A percentile compares a stretch with the other conserved stretches of the same genome.
These are phyloP conservation scores for Microstegium vimineum DNA, from an alignment of 176 grass and related monocot species.

Conservation along the genomic window DNA sequence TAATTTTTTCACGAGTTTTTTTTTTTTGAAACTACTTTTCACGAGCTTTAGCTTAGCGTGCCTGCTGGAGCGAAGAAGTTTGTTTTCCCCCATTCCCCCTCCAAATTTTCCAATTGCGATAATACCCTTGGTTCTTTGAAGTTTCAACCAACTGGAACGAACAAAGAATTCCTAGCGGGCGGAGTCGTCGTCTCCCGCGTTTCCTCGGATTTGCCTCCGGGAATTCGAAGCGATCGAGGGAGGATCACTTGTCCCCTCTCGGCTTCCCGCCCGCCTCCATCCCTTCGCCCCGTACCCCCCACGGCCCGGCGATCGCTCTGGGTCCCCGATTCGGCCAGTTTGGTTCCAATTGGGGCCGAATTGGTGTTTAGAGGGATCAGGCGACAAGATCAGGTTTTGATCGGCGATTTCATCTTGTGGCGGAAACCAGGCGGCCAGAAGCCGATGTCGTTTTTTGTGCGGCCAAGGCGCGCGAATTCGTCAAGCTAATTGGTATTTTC, in stretches of 20 bases:
- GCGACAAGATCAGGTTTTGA: conserved; percentile 2
- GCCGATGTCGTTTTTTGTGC: background rate
- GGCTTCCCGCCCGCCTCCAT: background rate
- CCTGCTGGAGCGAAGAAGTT: background rate
- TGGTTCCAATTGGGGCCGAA: background rate
- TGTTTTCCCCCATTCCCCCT: too few species aligned
- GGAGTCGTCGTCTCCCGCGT: background rate
- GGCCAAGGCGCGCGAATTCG: conserved; percentile 6
- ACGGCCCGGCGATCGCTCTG: background rate
- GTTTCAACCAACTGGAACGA: background rate
- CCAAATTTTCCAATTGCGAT: background rate
- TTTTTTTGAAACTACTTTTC: too few species aligned
- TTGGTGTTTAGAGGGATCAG: background rate
- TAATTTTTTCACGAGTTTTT: too few species aligned
- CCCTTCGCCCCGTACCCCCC: background rate
- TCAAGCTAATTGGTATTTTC: background rate
- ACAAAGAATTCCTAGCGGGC: conserved; percentile 5
- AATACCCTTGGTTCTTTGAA: background rate
- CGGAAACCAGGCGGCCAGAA: background rate
- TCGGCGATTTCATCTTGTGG: background rate
- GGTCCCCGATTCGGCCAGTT: background rate
- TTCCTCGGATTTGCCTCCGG: conserved; percentile 23
- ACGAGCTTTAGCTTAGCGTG: too few species aligned
- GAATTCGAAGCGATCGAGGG: background rate
- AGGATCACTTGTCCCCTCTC: background rate